Conservation (phyloP, 352 stramenopile species). For the Albugo candida region DNA sequence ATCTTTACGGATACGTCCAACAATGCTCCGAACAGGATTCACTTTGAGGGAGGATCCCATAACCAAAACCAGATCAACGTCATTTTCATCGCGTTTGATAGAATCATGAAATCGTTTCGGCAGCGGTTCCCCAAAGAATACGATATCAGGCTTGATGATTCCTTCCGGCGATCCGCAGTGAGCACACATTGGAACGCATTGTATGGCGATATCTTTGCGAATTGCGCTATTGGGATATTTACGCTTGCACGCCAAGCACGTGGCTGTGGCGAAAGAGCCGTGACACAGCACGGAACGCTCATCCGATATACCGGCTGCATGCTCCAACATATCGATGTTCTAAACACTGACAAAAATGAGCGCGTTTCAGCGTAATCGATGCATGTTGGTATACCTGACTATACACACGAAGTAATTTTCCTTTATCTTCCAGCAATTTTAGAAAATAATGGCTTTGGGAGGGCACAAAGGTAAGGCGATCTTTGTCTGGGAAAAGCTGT, state of each 20-base stretch:
- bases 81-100: conserved; percentile 55
- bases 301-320: conserved; percentile 79
- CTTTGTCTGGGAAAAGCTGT: conserved; percentile 61
- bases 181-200: conserved; percentile 61
- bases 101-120: conserved; percentile 77
- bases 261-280: conserved; percentile 84
- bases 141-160: conserved; percentile 95
- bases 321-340: conserved; percentile 98
- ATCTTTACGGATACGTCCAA: conserved; percentile 59
- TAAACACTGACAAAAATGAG: conserved; percentile 25
- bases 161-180: conserved; percentile 55
- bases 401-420: conserved; percentile 88
- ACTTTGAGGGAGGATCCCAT: conserved; percentile 98
- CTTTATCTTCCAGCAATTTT: conserved; percentile 81
- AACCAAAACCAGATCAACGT: conserved; percentile 94
- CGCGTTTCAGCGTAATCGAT: background rate
- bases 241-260: conserved; percentile 79
- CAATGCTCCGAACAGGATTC: conserved; percentile 83
- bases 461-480: conserved; percentile 66
- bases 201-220: conserved; percentile 57
- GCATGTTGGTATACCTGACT: conserved; percentile 24
- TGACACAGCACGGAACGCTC: conserved; percentile 88
- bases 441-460: conserved; percentile 92
- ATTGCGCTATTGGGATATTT: conserved; percentile 72
- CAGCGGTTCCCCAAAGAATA: conserved; percentile 95